Evolutionary conservation across 2,329 filamentous ascomycete species (phyloP).

Genomic region (Myriangium duriaei): DNA sequence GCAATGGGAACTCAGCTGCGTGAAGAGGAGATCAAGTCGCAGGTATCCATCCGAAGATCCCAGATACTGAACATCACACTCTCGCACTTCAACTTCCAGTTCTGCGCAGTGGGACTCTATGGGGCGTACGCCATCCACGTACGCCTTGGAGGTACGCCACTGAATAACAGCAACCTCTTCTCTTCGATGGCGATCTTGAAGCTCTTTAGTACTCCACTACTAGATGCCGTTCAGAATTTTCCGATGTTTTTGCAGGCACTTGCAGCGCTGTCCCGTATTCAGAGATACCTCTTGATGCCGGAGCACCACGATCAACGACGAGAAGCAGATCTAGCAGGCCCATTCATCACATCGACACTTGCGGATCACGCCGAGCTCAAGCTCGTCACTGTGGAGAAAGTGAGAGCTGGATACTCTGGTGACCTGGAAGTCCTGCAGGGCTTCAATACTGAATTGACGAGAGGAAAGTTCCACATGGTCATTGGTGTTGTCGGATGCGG

Average conservation of each 20-base stretch:
- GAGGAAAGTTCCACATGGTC: constrained; percentile 12
- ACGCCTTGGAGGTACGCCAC: constrained; percentile 5
- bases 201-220: constrained; percentile 16
- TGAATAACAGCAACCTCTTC: constrained; percentile 16
- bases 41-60: constrained; percentile 11
- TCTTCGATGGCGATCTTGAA: constrained; percentile 18
- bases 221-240: constrained; percentile 14
- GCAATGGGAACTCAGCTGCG: constrained; percentile 14
- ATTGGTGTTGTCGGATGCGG: constrained; percentile 14
- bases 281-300: constrained; percentile 11
- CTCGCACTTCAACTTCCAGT: constrained; percentile 17
- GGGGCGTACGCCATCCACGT: constrained; percentile 15
- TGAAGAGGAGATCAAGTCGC: constrained; percentile 13
- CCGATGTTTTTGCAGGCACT: constrained; percentile 13
- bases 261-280: constrained; percentile 16
- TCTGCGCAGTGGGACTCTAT: constrained; percentile 15
- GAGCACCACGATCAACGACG: constrained; percentile 8
- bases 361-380: not conserved
- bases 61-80: constrained; percentile 10
- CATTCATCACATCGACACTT: not conserved
- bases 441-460: constrained; percentile 8
- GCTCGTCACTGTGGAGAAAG: not conserved
- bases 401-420: constrained; percentile 9
- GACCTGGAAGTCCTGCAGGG: constrained; percentile 4
- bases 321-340: not conserved